Evolutionary conservation across 805 yeast species (phyloP).

Genomic region (Brettanomyces bruxellensis): DNA sequence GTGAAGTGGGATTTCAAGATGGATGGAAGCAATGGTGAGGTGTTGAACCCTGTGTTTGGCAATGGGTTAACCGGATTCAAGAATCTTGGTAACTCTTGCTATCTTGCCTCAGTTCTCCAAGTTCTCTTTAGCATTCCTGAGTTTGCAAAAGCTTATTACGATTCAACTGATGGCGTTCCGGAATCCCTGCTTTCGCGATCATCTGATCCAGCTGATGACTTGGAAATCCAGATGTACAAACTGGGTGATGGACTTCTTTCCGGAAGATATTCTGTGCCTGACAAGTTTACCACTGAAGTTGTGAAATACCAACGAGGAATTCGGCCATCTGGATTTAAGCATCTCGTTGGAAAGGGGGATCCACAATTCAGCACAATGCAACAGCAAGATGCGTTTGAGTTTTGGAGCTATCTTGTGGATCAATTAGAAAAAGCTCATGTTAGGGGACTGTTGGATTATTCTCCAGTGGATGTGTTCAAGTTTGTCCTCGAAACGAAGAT

Average conservation of each 20-base stretch:
- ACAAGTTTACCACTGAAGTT: constrained; percentile 30
- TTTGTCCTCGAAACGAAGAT: constrained; percentile 60
- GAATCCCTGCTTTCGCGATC: constrained; percentile 23
- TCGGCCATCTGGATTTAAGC: constrained; percentile 67
- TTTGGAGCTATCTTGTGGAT: constrained; percentile 58
- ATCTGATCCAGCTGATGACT: constrained; percentile 51
- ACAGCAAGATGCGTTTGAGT: constrained; percentile 96
- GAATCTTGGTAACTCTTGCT: constrained; percentile 91
- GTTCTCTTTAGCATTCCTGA: constrained; percentile 42
- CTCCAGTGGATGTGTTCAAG: constrained; percentile 49
- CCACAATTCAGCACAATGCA: constrained; percentile 75
- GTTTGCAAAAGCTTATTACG: constrained; percentile 31
- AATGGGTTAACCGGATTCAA: constrained; percentile 73
- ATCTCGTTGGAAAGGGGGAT: constrained; percentile 68
- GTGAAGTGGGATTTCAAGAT: constrained; percentile 87
- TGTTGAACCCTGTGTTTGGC: constrained; percentile 61
- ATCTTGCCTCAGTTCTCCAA: constrained; percentile 75
- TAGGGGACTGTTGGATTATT: constrained; percentile 20
- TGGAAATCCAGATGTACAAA: constrained; percentile 70
- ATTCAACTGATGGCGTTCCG: constrained; percentile 25
- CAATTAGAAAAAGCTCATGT: constrained; percentile 44
- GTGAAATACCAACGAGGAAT: constrained; percentile 65
- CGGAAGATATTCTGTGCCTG: constrained; percentile 64
- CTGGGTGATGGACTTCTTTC: constrained; percentile 70
- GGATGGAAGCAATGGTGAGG: constrained; percentile 61